Evolutionary conservation across 805 yeast species (phyloP).

Genomic region (Wickerhamiella galacta): DNA sequence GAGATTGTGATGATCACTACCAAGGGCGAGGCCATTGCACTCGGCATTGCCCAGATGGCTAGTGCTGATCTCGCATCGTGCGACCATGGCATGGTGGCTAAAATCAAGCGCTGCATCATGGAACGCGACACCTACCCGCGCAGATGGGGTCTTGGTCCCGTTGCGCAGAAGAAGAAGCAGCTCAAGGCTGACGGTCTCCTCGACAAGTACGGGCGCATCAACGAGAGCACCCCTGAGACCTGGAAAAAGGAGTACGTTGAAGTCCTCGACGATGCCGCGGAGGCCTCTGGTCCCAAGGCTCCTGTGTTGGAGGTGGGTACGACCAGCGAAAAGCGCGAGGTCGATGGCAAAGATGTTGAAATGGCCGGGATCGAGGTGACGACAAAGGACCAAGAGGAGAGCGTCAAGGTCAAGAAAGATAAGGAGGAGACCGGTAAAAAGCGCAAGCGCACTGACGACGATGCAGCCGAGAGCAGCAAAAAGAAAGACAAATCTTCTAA

Average conservation of each 20-base stretch:
- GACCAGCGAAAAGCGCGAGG: conserved; percentile 9
- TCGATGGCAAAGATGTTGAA: conserved; percentile 8
- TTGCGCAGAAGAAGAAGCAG: conserved; percentile 97
- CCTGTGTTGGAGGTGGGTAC: conserved; percentile 15
- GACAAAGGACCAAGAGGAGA: conserved; percentile 10
- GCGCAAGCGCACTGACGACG: conserved; percentile 37
- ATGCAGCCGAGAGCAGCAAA: conserved; percentile 21
- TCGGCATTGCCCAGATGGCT: conserved; percentile 97
- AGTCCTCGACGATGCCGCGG: conserved; percentile 26
- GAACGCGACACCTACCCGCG: conserved; percentile 98
- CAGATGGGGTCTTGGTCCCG: conserved; percentile 99
- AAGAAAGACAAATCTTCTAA: not conserved
- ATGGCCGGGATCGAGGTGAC: conserved; percentile 9
- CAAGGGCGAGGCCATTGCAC: conserved; percentile 98
- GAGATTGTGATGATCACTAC: conserved; percentile 97
- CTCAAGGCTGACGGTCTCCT: conserved; percentile 92
- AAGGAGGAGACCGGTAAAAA: conserved; percentile 40
- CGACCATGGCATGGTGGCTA: conserved; percentile 97
- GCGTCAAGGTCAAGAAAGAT: conserved; percentile 17
- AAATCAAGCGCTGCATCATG: conserved; percentile 98
- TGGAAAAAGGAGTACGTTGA: conserved; percentile 78
- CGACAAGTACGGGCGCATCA: conserved; percentile 86
- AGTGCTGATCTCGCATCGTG: conserved; percentile 91
- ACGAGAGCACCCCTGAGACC: conserved; percentile 81
- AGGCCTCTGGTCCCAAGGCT: conserved; percentile 22